Evolutionary conservation across 768 basidiomycete genomes (phyloP).

Genomic region (Tylopilus sp.): DNA sequence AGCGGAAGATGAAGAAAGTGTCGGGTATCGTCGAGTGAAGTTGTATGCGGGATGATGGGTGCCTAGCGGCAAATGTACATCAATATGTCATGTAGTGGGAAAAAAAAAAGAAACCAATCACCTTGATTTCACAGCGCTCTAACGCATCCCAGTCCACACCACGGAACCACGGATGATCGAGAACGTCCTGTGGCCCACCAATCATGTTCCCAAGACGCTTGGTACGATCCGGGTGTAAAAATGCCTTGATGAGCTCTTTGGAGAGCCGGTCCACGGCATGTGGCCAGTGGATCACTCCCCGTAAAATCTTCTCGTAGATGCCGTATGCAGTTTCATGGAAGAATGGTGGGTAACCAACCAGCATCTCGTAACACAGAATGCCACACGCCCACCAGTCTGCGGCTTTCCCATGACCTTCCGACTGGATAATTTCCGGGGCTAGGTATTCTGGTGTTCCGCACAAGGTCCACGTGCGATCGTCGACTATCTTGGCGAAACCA

Average conservation of each 20-base stretch:
- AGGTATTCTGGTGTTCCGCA: conserved; percentile 97
- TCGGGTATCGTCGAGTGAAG: conserved; percentile 78
- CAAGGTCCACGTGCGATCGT: conserved; percentile 96
- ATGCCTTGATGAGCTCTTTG: conserved; percentile 80
- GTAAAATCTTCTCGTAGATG: conserved; percentile 96
- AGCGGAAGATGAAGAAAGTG: conserved; percentile 80
- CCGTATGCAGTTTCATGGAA: conserved; percentile 97
- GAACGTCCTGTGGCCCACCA: conserved; percentile 87
- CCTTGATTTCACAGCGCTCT: conserved; percentile 82
- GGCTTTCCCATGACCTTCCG: conserved; percentile 96
- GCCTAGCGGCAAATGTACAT: conserved; percentile 46
- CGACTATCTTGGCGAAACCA: conserved; percentile 96
- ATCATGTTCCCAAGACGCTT: conserved; percentile 92
- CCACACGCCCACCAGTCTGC: conserved; percentile 99
- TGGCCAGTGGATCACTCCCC: conserved; percentile 89
- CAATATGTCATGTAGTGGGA: not conserved
- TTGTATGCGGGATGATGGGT: conserved; percentile 80
- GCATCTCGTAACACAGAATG: conserved; percentile 96
- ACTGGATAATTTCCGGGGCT: conserved; percentile 97
- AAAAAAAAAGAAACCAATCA: conserved; percentile 42
- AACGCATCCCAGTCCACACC: conserved; percentile 92
- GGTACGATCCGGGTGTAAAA: conserved; percentile 88
- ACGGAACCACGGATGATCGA: conserved; percentile 92
- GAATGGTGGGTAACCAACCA: conserved; percentile 98
- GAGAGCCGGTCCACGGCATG: conserved; percentile 85